These are phyloP conservation scores for Yamadazyma epiphylla DNA, from an alignment of 1,139 yeast species.

Conservation along the genomic window DNA sequence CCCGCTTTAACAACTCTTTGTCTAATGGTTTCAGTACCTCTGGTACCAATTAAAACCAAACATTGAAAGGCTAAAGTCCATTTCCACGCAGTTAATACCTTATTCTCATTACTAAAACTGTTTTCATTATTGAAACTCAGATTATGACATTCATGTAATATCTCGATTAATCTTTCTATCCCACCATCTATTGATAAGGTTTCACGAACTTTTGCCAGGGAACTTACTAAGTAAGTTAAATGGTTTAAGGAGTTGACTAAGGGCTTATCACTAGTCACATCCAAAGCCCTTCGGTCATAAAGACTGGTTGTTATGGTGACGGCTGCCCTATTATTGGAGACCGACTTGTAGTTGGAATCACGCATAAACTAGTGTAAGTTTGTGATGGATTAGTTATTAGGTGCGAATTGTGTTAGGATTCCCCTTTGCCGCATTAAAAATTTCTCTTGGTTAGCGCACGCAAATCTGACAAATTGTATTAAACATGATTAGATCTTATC, in stretches of 20 bases:
- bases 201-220: slow-evolving; percentile 86
- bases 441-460: too few relatives aligned
- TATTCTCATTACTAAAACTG: slow-evolving; percentile 44
- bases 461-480: too few relatives aligned
- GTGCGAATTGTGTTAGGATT: neutral
- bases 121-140: slow-evolving; percentile 30
- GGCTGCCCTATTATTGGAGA: slow-evolving; percentile 80
- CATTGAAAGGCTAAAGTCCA: slow-evolving; percentile 96
- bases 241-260: slow-evolving; percentile 88
- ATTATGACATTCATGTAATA: slow-evolving; percentile 73
- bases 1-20: slow-evolving; percentile 90
- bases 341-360: slow-evolving; percentile 81
- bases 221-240: slow-evolving; percentile 79
- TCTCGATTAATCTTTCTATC: slow-evolving; percentile 79
- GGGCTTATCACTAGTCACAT: slow-evolving; percentile 86
- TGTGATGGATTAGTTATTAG: neutral
- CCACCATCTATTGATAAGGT: slow-evolving; percentile 91
- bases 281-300: slow-evolving; percentile 89
- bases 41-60: slow-evolving; percentile 81
- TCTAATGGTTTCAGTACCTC: slow-evolving; percentile 86
- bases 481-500: too few relatives aligned
- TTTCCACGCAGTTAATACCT: slow-evolving; percentile 80
- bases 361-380: slow-evolving; percentile 57
- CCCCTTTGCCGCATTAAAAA: too few relatives aligned
- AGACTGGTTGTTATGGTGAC: slow-evolving; percentile 84